Conservation (phyloP, 768 basidiomycete genomes). For the Calocybe cyanea region DNA sequence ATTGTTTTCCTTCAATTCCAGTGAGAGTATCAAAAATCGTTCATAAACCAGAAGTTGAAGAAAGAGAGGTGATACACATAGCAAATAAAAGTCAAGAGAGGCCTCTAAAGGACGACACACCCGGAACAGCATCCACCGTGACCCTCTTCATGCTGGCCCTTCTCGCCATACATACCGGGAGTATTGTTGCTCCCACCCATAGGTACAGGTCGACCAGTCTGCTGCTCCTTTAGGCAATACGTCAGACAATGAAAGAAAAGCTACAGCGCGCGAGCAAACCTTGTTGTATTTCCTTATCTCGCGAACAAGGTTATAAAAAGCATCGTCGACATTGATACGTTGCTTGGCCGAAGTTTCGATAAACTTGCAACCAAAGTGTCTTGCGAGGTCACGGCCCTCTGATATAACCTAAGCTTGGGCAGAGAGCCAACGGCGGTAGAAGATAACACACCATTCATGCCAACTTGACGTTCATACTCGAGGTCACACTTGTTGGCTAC, state of each 20-base stretch:
- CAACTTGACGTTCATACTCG: conserved; percentile 94
- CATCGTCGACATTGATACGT: conserved; percentile 95
- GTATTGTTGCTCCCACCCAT: conserved; percentile 37
- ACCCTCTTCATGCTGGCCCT: conserved; percentile 49
- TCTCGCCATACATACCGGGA: conserved; percentile 47
- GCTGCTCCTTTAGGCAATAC: conserved; percentile 53
- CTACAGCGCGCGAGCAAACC: conserved; percentile 36
- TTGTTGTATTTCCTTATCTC: conserved; percentile 94
- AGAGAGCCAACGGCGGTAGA: neutral
- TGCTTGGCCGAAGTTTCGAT: conserved; percentile 97
- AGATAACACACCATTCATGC: conserved; percentile 70
- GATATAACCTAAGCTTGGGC: conserved; percentile 9
- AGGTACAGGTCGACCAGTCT: conserved; percentile 68
- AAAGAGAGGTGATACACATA: conserved; percentile 15
- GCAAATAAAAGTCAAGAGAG: conserved; percentile 8
- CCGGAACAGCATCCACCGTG: conserved; percentile 61
- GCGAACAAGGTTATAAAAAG: conserved; percentile 88
- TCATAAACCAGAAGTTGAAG: conserved; percentile 24
- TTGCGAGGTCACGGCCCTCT: conserved; percentile 98
- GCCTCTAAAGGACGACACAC: conserved; percentile 55
- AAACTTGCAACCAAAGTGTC: conserved; percentile 91
- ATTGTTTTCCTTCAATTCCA: conserved; percentile 16
- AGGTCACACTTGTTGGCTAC: conserved; percentile 98
- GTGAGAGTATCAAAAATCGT: conserved; percentile 15
- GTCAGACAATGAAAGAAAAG: conserved; percentile 5